These are phyloP conservation scores for Cryptococcus maquisensis DNA, from an alignment of 1,284 basidiomycete species.

Conservation along the genomic window DNA sequence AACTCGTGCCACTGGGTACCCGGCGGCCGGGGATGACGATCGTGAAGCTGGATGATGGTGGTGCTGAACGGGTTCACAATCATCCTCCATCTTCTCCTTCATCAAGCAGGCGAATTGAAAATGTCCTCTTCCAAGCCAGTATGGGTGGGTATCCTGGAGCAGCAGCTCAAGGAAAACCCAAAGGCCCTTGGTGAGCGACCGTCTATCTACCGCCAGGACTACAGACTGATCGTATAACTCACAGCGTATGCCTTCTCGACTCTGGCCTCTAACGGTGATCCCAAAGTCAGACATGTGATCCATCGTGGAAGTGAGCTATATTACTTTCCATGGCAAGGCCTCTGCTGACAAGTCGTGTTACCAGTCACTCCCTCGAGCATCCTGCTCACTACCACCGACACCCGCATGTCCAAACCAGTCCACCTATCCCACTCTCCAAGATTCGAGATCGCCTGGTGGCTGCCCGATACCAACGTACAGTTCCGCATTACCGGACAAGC, in stretches of 20 bases:
- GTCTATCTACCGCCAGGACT: background rate
- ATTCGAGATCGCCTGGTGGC: constrained; percentile 43
- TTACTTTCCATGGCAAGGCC: background rate
- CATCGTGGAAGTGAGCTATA: constrained; percentile 36
- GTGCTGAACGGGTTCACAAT: background rate
- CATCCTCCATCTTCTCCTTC: background rate
- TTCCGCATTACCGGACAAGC: constrained; percentile 42
- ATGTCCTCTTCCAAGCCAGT: constrained; percentile 21
- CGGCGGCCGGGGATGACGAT: too few species aligned
- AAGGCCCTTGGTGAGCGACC: constrained; percentile 23
- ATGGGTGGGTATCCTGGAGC: constrained; percentile 33
- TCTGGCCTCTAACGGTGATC: constrained; percentile 24
- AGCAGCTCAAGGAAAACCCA: constrained; percentile 33
- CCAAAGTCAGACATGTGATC: constrained; percentile 42
- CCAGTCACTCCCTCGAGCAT: constrained; percentile 33
- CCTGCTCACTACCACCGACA: constrained; percentile 45
- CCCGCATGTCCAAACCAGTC: constrained; percentile 40
- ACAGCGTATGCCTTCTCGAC: constrained; percentile 40
- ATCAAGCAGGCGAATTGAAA: background rate
- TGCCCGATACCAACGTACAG: constrained; percentile 36
- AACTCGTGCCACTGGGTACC: too few species aligned
- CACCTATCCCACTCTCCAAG: constrained; percentile 31
- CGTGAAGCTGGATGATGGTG: too few species aligned
- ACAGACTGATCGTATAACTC: background rate
- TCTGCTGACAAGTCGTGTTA: background rate